Evolutionary conservation across 139 green algal genomes (phyloP).

Genomic region (Chlamydomonas sphaeroides): DNA sequence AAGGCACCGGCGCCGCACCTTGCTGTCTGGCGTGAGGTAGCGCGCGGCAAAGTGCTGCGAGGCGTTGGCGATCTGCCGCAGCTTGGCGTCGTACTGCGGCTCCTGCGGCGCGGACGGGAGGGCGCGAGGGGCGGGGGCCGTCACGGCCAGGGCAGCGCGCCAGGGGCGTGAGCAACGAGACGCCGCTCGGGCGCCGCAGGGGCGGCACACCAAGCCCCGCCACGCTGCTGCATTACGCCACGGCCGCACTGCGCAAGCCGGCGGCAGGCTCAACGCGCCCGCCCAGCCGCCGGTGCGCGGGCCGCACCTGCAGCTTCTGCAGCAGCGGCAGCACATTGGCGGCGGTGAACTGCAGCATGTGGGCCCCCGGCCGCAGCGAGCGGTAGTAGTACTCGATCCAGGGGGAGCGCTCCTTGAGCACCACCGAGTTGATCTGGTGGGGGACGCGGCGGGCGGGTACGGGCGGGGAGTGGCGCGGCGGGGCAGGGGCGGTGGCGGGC

Average conservation of each 20-base stretch:
- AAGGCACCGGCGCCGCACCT: not conserved
- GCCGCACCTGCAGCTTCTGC: too few relatives aligned
- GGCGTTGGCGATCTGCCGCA: not conserved
- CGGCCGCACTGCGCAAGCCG: too few relatives aligned
- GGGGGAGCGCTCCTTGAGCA: slow-evolving; percentile 43
- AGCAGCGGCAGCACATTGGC: not conserved
- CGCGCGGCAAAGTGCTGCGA: slow-evolving; percentile 19
- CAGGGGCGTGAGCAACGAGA: too few relatives aligned
- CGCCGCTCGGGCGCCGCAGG: too few relatives aligned
- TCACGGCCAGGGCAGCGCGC: too few relatives aligned
- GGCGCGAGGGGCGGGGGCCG: too few relatives aligned
- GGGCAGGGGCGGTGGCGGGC: not conserved
- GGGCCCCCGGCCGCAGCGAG: not conserved
- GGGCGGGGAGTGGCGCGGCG: not conserved
- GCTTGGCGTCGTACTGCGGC: not conserved
- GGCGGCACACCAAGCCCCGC: too few relatives aligned
- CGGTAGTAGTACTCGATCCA: slow-evolving; percentile 64
- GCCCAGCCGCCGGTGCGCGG: too few relatives aligned
- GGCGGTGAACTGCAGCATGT: slow-evolving; percentile 14
- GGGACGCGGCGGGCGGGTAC: slow-evolving; percentile 1
- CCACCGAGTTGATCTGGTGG: slow-evolving; percentile 20
- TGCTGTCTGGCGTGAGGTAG: slow-evolving; percentile 13
- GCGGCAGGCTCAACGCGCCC: too few relatives aligned
- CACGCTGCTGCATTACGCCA: too few relatives aligned
- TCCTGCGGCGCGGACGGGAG: too few relatives aligned